Conservation (phyloP, 192 early-diverging fungal species). For the Podila epigama region DNA sequence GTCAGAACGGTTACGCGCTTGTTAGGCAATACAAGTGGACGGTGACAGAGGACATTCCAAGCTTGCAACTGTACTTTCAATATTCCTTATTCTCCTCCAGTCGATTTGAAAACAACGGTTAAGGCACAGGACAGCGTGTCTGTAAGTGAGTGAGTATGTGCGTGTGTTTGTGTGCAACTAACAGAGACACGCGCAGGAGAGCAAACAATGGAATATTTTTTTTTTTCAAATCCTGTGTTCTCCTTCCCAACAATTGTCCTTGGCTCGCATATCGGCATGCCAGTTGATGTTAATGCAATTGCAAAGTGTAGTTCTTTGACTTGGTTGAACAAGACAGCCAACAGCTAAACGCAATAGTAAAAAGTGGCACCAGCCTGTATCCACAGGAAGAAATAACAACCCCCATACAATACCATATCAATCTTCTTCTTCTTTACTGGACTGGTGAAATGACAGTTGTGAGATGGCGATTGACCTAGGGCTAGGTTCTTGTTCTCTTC, state of each 20-base stretch:
- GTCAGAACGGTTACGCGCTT: no score
- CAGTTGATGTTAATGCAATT: no score
- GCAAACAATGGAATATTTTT: background rate
- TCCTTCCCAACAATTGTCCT: background rate
- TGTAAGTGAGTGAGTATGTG: background rate
- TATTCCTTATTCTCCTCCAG: slow-evolving; percentile 11
- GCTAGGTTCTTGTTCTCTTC: no score
- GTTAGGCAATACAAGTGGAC: no score
- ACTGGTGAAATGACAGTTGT: no score
- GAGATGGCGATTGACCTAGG: no score
- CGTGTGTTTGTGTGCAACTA: no score
- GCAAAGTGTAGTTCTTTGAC: background rate
- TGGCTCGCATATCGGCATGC: background rate
- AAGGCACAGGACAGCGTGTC: background rate
- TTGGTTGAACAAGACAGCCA: background rate
- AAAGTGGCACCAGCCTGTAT: no score
- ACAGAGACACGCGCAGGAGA: background rate
- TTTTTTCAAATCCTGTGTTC: background rate
- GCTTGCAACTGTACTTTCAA: background rate
- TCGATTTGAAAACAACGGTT: slow-evolving; percentile 3
- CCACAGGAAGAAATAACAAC: no score
- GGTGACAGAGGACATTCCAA: background rate
- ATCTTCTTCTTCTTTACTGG: no score
- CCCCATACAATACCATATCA: no score
- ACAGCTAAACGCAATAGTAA: background rate